Evolutionary conservation across 1,284 basidiomycete species (phyloP).

Genomic region (Sutorius eximius): DNA sequence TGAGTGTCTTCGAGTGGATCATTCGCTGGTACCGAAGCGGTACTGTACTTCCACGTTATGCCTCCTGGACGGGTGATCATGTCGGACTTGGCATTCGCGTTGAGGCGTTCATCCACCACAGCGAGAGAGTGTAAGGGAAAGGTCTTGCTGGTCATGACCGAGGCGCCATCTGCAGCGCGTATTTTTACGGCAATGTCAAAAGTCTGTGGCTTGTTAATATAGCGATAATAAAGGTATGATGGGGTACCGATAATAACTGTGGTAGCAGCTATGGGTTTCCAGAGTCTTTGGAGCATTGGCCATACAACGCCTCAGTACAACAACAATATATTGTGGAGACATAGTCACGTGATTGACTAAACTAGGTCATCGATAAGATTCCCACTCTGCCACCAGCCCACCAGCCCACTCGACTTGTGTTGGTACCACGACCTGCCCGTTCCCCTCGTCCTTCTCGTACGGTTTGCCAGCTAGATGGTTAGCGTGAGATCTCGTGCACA

Average conservation of each 20-base stretch:
- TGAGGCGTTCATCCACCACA: slow-evolving; percentile 59
- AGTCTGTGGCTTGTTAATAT: slow-evolving; percentile 38
- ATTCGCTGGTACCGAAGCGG: slow-evolving; percentile 80
- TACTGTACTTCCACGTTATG: slow-evolving; percentile 71
- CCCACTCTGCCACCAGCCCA: slow-evolving; percentile 20
- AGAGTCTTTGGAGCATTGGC: slow-evolving; percentile 61
- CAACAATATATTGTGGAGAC: too few species aligned
- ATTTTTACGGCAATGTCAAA: slow-evolving; percentile 60
- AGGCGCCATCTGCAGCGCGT: slow-evolving; percentile 58
- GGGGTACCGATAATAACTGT: slow-evolving; percentile 43
- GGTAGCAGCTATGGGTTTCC: slow-evolving; percentile 54
- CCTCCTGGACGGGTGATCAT: slow-evolving; percentile 49
- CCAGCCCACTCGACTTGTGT: slow-evolving; percentile 17
- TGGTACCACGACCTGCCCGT: slow-evolving; percentile 29
- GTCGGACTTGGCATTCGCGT: slow-evolving; percentile 51
- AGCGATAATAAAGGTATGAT: slow-evolving; percentile 44
- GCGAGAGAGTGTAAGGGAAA: slow-evolving; percentile 59
- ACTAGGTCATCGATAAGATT: slow-evolving; percentile 26
- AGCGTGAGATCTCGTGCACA: slow-evolving; percentile 11
- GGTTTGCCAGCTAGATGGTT: slow-evolving; percentile 11
- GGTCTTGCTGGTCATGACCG: slow-evolving; percentile 50
- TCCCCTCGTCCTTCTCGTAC: slow-evolving; percentile 3
- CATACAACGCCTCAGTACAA: too few species aligned
- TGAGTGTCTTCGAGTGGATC: slow-evolving; percentile 89
- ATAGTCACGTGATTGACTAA: slow-evolving; percentile 17